phyloP scores from a whole-genome alignment of 345 rosid genomes.

The Brassica napus region DNA sequence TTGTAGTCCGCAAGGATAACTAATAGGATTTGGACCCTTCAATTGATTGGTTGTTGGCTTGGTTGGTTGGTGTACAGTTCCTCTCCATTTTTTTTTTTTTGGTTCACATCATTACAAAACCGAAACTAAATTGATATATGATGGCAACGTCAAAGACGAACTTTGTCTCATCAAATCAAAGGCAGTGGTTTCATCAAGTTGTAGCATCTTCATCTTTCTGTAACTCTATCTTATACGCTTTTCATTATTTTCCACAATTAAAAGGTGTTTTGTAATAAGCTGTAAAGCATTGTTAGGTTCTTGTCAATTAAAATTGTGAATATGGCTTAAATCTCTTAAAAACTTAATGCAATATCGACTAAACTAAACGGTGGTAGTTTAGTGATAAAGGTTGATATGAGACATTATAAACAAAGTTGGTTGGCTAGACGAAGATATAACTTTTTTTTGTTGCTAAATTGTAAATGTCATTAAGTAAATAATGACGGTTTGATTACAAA shows the following conservation, averaged over 20 bases:
- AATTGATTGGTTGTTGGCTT: constrained; percentile 26
- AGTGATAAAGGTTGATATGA: not conserved
- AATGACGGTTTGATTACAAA: no score
- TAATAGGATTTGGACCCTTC: constrained; percentile 38
- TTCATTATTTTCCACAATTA: not conserved
- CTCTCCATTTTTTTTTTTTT: constrained; percentile 9
- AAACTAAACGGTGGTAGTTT: not conserved
- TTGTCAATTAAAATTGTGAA: not conserved
- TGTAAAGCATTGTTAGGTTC: constrained; percentile 1
- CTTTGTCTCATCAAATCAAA: constrained; percentile 21
- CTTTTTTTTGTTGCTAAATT: no score
- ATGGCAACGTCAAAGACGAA: constrained; percentile 12
- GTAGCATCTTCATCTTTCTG: not conserved
- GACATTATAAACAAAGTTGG: not conserved
- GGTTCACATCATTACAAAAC: constrained; percentile 1
- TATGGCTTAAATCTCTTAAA: not conserved
- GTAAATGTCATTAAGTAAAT: no score
- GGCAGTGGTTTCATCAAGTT: not conserved
- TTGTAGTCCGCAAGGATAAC: constrained; percentile 31
- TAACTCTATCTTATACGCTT: not conserved
- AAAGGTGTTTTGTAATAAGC: not conserved
- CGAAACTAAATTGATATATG: constrained; percentile 4
- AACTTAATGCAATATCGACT: not conserved
- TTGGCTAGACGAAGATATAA: no score
- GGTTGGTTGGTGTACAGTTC: constrained; percentile 21